These are phyloP conservation scores for Sonneratia caseolaris DNA, from an alignment of 345 rosid species.

Conservation along the genomic window DNA sequence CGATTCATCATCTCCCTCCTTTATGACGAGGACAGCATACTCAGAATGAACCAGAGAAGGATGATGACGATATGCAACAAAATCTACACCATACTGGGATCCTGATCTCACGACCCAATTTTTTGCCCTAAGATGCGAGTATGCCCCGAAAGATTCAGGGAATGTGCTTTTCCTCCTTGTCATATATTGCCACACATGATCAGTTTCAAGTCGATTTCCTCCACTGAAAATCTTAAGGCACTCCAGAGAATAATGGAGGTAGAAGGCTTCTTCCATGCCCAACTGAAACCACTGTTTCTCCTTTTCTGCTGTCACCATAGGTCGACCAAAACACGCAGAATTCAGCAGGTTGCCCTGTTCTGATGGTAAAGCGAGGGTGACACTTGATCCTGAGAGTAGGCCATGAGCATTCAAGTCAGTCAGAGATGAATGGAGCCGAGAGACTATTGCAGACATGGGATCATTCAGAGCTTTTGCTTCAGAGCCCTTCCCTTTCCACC, in stretches of 20 bases:
- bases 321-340: constrained; percentile 66
- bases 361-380: background rate
- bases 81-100: constrained; percentile 68
- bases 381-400: constrained; percentile 15
- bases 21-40: constrained; percentile 36
- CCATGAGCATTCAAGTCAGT: no score
- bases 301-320: constrained; percentile 38
- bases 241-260: constrained; percentile 33
- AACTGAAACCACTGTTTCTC: constrained; percentile 65
- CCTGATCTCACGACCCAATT: constrained; percentile 80
- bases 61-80: constrained; percentile 74
- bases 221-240: constrained; percentile 44
- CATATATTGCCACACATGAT: constrained; percentile 44
- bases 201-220: constrained; percentile 21
- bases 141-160: constrained; percentile 60
- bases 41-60: constrained; percentile 83
- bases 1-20: constrained; percentile 25
- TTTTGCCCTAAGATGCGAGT: constrained; percentile 23
- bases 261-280: constrained; percentile 5
- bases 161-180: constrained; percentile 35
- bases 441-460: constrained; percentile 55
- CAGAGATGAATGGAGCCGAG: no score
- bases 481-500: constrained; percentile 68
- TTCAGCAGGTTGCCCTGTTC: constrained; percentile 50
- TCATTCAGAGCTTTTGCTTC: constrained; percentile 41